phyloP scores from a whole-genome alignment of 2,329 filamentous ascomycete species.

The Harringtonia aguacate region DNA sequence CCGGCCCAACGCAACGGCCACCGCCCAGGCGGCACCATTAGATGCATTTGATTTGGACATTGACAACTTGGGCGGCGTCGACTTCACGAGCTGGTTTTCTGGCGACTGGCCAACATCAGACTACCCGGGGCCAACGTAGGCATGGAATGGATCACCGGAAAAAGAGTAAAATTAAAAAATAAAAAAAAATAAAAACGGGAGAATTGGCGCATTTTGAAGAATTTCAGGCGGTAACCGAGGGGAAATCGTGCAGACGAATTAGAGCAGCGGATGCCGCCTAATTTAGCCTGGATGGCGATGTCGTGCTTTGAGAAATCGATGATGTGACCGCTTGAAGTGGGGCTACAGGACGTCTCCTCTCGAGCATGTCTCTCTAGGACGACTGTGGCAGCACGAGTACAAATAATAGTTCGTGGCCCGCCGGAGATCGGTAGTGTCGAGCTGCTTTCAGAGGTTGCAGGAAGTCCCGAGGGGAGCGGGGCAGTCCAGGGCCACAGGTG shows the following conservation, averaged over 20 bases:
- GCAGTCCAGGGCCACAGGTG: no score
- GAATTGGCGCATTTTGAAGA: no score
- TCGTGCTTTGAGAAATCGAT: background rate
- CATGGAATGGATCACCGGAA: background rate
- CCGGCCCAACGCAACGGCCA: background rate
- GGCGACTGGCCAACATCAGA: slow-evolving; percentile 14
- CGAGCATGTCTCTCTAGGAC: no score
- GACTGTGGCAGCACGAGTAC: no score
- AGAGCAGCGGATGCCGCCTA: background rate
- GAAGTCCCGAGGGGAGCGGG: no score
- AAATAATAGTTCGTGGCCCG: no score
- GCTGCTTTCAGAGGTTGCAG: no score
- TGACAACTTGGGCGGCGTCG: slow-evolving; percentile 14
- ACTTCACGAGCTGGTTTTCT: slow-evolving; percentile 13
- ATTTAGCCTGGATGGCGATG: background rate
- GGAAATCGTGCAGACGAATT: background rate
- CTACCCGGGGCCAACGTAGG: background rate
- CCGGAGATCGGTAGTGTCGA: no score
- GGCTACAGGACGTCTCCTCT: no score
- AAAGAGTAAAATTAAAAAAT: background rate
- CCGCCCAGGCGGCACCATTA: slow-evolving; percentile 13
- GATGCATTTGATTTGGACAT: slow-evolving; percentile 22
- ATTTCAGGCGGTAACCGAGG: background rate
- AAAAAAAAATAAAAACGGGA: background rate
- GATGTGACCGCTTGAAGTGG: background rate